A percentile compares a stretch with the other conserved stretches of the same genome.
Evolutionary conservation across 352 stramenopile species (phyloP).

Genomic region (Plasmopara halstedii): DNA sequence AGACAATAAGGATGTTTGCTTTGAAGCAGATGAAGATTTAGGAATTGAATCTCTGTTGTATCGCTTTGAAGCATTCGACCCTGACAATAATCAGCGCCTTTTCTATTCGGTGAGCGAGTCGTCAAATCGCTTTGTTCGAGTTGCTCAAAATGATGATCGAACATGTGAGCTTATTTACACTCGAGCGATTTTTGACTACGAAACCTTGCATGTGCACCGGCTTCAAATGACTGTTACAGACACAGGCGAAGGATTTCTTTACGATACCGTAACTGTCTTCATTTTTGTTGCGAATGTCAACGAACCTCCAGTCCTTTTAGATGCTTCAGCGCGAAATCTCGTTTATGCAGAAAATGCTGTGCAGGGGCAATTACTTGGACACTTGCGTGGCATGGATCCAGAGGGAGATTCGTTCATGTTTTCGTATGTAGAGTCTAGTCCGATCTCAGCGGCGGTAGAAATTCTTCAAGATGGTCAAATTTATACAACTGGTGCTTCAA

Average conservation of each 20-base stretch:
- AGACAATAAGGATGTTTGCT: constrained; percentile 40
- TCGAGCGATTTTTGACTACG: constrained; percentile 33
- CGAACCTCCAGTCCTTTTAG: constrained; percentile 29
- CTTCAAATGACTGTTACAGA: constrained; percentile 41
- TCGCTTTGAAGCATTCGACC: constrained; percentile 23
- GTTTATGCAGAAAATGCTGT: constrained; percentile 30
- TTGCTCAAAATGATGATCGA: constrained; percentile 29
- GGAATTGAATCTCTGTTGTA: constrained; percentile 16
- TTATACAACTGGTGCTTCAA: constrained; percentile 5
- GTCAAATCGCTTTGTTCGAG: constrained; percentile 12
- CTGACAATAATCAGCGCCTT: constrained; percentile 34
- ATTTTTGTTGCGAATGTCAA: constrained; percentile 42
- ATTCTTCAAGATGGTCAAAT: constrained; percentile 10
- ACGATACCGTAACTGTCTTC: constrained; percentile 31
- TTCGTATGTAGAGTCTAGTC: constrained; percentile 17
- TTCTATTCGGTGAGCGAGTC: constrained; percentile 25
- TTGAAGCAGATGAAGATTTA: constrained; percentile 31
- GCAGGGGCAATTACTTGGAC: constrained; percentile 13
- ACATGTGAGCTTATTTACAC: constrained; percentile 30
- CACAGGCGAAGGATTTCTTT: constrained; percentile 34
- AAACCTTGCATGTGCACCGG: constrained; percentile 25
- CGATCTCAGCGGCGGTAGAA: constrained; percentile 14
- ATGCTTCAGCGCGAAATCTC: constrained; percentile 21
- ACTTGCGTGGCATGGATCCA: constrained; percentile 35
- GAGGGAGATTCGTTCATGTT: constrained; percentile 42